Conservation (phyloP, 1,284 basidiomycete species). For the Rhodotorula sp. region DNA sequence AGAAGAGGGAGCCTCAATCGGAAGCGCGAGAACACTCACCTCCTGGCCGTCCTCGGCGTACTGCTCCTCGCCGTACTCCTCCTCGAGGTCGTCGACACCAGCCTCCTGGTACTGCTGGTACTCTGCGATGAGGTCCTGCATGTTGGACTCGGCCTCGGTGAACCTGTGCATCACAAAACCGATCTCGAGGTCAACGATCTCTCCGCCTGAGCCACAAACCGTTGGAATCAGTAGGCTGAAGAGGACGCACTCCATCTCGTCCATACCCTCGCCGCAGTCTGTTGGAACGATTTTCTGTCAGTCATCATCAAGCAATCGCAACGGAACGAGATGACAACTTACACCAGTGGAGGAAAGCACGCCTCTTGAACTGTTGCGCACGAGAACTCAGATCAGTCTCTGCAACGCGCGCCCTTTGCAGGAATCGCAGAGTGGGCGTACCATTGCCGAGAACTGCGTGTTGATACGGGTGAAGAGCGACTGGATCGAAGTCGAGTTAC, state of each 20-base stretch:
- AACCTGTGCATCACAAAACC: slow-evolving; percentile 22
- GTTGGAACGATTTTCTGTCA: background rate
- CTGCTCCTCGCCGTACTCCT: slow-evolving; percentile 24
- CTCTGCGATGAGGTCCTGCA: slow-evolving; percentile 70
- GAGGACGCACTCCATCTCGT: slow-evolving; percentile 70
- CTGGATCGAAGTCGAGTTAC: slow-evolving; percentile 92
- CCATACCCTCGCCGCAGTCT: slow-evolving; percentile 87
- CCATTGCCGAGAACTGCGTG: slow-evolving; percentile 93
- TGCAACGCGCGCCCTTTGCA: too few species aligned
- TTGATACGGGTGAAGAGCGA: slow-evolving; percentile 94
- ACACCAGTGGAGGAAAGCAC: slow-evolving; percentile 93
- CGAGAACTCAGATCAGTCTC: background rate
- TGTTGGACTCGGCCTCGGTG: slow-evolving; percentile 64
- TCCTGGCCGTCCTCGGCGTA: slow-evolving; percentile 33
- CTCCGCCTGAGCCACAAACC: background rate
- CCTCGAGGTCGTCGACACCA: slow-evolving; percentile 51
- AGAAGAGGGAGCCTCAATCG: background rate
- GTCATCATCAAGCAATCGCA: background rate
- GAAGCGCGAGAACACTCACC: slow-evolving; percentile 12
- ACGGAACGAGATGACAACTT: background rate
- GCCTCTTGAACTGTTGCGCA: slow-evolving; percentile 61
- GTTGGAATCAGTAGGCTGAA: background rate
- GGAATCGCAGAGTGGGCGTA: slow-evolving; percentile 50
- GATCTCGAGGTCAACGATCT: background rate
- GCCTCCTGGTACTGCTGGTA: slow-evolving; percentile 58